Evolutionary conservation across 139 green algal genomes (phyloP).

Genomic region (Closterium sp.): DNA sequence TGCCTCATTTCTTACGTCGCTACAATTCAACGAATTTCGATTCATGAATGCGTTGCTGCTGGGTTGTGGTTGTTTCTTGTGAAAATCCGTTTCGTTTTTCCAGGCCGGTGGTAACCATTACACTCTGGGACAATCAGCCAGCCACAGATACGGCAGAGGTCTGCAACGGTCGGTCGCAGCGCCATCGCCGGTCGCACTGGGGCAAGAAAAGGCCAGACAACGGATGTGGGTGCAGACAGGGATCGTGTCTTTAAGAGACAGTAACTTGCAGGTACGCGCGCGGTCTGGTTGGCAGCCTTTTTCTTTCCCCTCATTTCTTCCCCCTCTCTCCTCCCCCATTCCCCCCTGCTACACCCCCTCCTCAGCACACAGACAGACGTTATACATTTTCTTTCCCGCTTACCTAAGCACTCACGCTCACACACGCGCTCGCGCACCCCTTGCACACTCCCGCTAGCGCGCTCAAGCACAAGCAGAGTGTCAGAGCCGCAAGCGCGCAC

Average conservation of each 20-base stretch:
- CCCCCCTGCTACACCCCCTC: background rate
- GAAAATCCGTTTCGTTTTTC: background rate
- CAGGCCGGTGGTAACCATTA: background rate
- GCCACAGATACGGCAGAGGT: background rate
- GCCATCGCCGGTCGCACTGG: conserved; percentile 4
- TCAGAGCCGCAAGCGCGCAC: background rate
- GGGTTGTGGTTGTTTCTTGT: background rate
- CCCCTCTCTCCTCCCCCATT: background rate
- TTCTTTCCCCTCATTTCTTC: too few relatives aligned
- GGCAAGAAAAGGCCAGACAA: conserved; percentile 20
- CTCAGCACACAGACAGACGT: too few relatives aligned
- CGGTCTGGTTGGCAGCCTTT: too few relatives aligned
- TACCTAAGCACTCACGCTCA: background rate
- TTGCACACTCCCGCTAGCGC: background rate
- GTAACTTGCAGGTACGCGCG: conserved; percentile 25
- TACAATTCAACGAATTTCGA: background rate
- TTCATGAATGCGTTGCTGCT: too few relatives aligned
- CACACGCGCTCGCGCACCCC: background rate
- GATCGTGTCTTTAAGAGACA: conserved; percentile 7
- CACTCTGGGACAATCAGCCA: background rate
- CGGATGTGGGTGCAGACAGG: conserved; percentile 14
- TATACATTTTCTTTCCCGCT: background rate
- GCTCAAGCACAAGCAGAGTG: background rate
- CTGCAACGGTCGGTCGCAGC: background rate
- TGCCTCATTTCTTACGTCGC: background rate